These are phyloP conservation scores for Paspalum vaginatum DNA, from an alignment of 176 grass and related monocot genomes.

Conservation along the genomic window DNA sequence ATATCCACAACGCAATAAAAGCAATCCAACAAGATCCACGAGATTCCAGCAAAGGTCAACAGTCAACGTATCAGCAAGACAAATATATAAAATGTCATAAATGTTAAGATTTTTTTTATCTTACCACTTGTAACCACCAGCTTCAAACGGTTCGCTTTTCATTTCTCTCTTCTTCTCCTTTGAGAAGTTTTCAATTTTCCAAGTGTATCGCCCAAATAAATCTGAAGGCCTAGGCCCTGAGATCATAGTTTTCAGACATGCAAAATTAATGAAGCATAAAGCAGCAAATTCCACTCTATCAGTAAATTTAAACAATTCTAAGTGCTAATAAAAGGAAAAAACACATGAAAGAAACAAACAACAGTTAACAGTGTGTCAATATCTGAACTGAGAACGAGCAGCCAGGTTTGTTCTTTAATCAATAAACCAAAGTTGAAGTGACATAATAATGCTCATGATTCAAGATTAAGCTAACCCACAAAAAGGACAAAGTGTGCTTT, in stretches of 20 bases:
- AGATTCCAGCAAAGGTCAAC: not conserved
- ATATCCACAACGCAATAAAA: not conserved
- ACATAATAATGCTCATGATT: not conserved
- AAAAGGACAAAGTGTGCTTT: constrained; percentile 3
- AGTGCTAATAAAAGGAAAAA: not conserved
- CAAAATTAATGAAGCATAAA: constrained; percentile 31
- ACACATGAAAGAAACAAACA: not conserved
- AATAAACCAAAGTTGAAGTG: not conserved
- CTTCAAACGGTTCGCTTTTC: constrained; percentile 90
- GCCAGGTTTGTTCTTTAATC: constrained; percentile 35
- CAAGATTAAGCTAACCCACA: constrained; percentile 10
- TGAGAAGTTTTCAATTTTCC: constrained; percentile 94
- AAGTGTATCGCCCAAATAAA: constrained; percentile 77
- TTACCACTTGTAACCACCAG: constrained; percentile 96
- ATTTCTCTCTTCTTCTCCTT: constrained; percentile 93
- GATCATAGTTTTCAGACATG: constrained; percentile 34
- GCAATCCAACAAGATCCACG: not conserved
- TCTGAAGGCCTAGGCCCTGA: constrained; percentile 79
- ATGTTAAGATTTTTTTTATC: constrained; percentile 15
- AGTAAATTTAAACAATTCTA: constrained; percentile 28
- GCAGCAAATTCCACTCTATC: not conserved
- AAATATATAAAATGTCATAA: not conserved
- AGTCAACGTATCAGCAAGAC: not conserved
- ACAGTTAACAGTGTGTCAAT: constrained; percentile 4
- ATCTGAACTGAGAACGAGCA: constrained; percentile 23